phyloP scores from a whole-genome alignment of 768 basidiomycete species.

The Podaxis mareebaensis region DNA sequence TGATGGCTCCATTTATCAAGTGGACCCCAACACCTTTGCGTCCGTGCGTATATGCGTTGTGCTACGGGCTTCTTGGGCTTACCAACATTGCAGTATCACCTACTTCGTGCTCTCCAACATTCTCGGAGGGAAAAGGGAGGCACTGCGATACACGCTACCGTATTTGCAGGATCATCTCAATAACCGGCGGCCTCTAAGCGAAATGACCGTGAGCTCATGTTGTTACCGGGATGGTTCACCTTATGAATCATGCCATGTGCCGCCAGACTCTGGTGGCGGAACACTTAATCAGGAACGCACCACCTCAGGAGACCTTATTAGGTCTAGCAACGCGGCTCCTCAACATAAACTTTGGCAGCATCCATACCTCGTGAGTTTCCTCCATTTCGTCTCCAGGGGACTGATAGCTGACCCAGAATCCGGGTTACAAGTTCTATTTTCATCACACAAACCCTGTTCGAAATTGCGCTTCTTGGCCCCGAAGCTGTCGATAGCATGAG shows the following conservation, averaged over 20 bases:
- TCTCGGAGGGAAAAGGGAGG: conserved; percentile 34
- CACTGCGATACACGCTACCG: conserved; percentile 30
- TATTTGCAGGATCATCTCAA: conserved; percentile 28
- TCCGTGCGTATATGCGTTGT: conserved; percentile 25
- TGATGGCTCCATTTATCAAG: conserved; percentile 35
- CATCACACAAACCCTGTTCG: conserved; percentile 35
- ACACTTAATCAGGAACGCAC: conserved; percentile 30
- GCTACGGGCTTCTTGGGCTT: not conserved
- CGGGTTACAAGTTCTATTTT: conserved; percentile 33
- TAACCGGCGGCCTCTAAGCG: conserved; percentile 23
- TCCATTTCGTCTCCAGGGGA: not conserved
- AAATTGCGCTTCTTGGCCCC: conserved; percentile 31
- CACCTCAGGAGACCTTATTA: conserved; percentile 30
- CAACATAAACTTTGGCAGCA: conserved; percentile 41
- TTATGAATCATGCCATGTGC: not conserved
- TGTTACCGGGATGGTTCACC: not conserved
- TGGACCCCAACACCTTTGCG: conserved; percentile 32
- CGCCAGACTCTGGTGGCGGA: conserved; percentile 28
- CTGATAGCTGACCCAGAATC: not conserved
- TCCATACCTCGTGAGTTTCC: conserved; percentile 36
- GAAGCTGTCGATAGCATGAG: conserved; percentile 32
- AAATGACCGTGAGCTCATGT: conserved; percentile 27
- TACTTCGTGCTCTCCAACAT: conserved; percentile 33
- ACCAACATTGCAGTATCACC: conserved; percentile 24
- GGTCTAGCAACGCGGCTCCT: conserved; percentile 36